These are phyloP conservation scores for Lasiodiplodia sp. DNA, from an alignment of 2,329 filamentous ascomycete species.

Conservation along the genomic window DNA sequence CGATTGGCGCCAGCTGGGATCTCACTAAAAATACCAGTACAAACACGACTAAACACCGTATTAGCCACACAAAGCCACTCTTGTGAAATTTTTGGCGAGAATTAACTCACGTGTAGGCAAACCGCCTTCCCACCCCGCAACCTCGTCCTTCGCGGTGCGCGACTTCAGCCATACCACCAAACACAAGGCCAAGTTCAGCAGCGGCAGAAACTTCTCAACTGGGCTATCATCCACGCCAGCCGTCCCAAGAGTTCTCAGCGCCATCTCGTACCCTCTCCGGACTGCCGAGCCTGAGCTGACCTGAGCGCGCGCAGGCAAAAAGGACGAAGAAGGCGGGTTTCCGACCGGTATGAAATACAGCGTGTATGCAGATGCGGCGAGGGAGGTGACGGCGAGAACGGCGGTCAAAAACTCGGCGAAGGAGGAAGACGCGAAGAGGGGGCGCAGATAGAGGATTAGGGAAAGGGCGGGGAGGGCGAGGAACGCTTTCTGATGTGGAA, in stretches of 20 bases:
- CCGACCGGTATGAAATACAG: constrained; percentile 65
- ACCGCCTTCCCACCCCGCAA: constrained; percentile 44
- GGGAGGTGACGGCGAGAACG: constrained; percentile 68
- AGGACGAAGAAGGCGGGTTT: constrained; percentile 35
- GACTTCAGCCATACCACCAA: constrained; percentile 53
- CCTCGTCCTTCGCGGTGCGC: constrained; percentile 38
- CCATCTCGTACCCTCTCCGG: background rate
- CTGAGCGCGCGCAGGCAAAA: constrained; percentile 33
- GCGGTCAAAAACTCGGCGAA: constrained; percentile 53
- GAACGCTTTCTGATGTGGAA: constrained; percentile 50
- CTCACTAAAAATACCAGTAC: constrained; percentile 67
- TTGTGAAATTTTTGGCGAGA: constrained; percentile 44
- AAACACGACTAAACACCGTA: constrained; percentile 60
- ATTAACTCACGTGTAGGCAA: constrained; percentile 42
- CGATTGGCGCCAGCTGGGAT: constrained; percentile 71
- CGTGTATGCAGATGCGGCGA: constrained; percentile 68
- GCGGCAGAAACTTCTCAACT: constrained; percentile 65
- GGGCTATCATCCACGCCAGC: constrained; percentile 49
- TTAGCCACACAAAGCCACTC: background rate
- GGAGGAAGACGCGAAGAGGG: constrained; percentile 52
- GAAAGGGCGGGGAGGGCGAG: constrained; percentile 66
- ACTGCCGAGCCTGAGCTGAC: constrained; percentile 29
- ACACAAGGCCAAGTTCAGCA: constrained; percentile 65
- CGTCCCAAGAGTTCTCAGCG: background rate
- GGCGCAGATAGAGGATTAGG: constrained; percentile 62